Percentiles rank a stretch among this genome's conserved stretches.
Evolutionary conservation across 352 stramenopile genomes (phyloP).

Genomic region (Thalassiosira hispida): DNA sequence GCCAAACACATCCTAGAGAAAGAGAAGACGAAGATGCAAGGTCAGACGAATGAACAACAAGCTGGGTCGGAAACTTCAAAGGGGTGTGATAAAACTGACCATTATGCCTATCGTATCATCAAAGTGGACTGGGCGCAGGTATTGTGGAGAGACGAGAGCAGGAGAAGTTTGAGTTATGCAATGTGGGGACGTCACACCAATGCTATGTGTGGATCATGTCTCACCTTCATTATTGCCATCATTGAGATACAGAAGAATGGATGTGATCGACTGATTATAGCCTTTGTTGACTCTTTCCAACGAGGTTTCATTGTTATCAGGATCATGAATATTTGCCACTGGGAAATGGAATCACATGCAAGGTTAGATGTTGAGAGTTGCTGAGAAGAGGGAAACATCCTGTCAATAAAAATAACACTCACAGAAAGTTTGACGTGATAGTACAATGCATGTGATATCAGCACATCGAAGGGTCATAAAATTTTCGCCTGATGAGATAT

Average conservation of each 20-base stretch:
- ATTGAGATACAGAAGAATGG: slow-evolving; percentile 38
- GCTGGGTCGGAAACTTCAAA: slow-evolving; percentile 34
- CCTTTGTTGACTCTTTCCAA: slow-evolving; percentile 44
- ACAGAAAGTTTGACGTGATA: slow-evolving; percentile 28
- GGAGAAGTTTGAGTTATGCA: no score
- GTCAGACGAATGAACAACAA: no score
- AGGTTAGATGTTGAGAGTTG: no score
- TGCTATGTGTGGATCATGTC: no score
- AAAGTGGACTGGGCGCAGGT: slow-evolving; percentile 42
- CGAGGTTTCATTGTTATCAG: slow-evolving; percentile 10
- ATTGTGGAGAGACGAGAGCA: no score
- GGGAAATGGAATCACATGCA: no score
- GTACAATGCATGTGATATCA: slow-evolving; percentile 24
- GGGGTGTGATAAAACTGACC: no score
- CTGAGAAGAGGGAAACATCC: no score
- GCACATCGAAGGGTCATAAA: slow-evolving; percentile 22
- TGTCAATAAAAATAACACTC: no score
- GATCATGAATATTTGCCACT: slow-evolving; percentile 43
- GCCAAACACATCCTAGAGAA: no score
- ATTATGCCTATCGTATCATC: slow-evolving; percentile 45
- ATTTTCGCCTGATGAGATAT: slow-evolving; percentile 26
- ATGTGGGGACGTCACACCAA: no score
- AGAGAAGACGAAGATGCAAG: no score
- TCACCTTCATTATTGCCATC: slow-evolving; percentile 40
- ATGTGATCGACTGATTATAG: slow-evolving; percentile 21